phyloP scores from a whole-genome alignment of 2,329 filamentous ascomycete species.

The Juglanconis sp. region DNA sequence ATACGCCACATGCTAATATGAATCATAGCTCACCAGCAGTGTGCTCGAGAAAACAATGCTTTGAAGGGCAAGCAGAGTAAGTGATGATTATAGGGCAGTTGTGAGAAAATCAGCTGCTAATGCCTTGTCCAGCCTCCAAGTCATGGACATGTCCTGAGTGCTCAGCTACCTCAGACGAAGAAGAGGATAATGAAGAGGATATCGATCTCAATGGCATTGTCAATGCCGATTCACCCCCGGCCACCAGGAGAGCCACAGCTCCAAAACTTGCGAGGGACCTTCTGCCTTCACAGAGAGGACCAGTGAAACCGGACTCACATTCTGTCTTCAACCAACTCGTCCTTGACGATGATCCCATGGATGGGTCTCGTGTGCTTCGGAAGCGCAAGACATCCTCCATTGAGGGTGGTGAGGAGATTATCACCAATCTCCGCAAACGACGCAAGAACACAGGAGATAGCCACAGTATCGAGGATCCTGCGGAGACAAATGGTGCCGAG shows the following conservation, averaged over 20 bases:
- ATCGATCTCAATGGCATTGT: conserved; percentile 26
- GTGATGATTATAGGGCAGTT: conserved; percentile 23
- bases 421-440: conserved; percentile 51
- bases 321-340: conserved; percentile 74
- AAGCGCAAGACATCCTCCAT: conserved; percentile 80
- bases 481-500: conserved; percentile 26
- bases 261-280: conserved; percentile 69
- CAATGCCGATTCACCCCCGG: conserved; percentile 35
- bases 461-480: conserved; percentile 30
- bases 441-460: conserved; percentile 47
- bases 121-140: conserved; percentile 33
- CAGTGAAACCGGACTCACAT: conserved; percentile 66
- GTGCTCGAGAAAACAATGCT: conserved; percentile 70
- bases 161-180: conserved; percentile 26
- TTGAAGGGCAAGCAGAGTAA: conserved; percentile 63
- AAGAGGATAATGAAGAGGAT: conserved; percentile 26
- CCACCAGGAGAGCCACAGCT: conserved; percentile 53
- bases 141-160: conserved; percentile 54
- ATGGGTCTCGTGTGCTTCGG: conserved; percentile 73
- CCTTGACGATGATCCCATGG: conserved; percentile 68
- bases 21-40: conserved; percentile 80
- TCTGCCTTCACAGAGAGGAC: conserved; percentile 64
- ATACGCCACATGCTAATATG: conserved; percentile 31
- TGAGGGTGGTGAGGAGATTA: conserved; percentile 59
- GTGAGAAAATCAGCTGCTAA: conserved; percentile 23